A percentile compares a stretch with the other conserved stretches of the same genome.
Evolutionary conservation across 2,329 filamentous ascomycete genomes (phyloP).

Genomic region (Bipolaris victoriae): DNA sequence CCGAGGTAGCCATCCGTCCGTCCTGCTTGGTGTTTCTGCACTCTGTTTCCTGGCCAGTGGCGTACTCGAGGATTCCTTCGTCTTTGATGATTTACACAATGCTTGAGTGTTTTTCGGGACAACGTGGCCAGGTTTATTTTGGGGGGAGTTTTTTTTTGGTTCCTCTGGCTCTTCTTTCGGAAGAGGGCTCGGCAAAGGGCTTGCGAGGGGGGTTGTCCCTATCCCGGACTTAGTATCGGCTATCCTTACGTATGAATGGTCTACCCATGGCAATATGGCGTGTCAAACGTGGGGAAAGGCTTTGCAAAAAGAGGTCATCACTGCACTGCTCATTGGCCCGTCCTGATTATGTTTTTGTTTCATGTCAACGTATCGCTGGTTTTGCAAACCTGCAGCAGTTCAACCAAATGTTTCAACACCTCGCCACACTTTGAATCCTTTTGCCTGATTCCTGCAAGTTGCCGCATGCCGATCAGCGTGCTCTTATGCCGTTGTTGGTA

Average conservation of each 20-base stretch:
- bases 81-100: conserved; percentile 27
- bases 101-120: conserved; percentile 18
- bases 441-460: conserved; percentile 25
- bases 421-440: conserved; percentile 25
- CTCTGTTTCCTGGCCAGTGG: conserved; percentile 30
- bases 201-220: conserved; percentile 16
- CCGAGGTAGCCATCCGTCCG: conserved; percentile 38
- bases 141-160: conserved; percentile 14
- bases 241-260: conserved; percentile 32
- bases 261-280: conserved; percentile 25
- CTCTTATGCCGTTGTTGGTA: conserved; percentile 27
- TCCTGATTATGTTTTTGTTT: conserved; percentile 31
- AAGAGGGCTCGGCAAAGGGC: conserved; percentile 22
- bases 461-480: conserved; percentile 30
- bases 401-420: conserved; percentile 33
- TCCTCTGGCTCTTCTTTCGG: conserved; percentile 4
- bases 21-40: conserved; percentile 35
- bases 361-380: conserved; percentile 30
- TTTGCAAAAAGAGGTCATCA: conserved; percentile 19
- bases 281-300: conserved; percentile 25
- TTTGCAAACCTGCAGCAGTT: conserved; percentile 36
- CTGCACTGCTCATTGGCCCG: conserved; percentile 30
- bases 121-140: conserved; percentile 13
- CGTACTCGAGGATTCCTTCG: conserved; percentile 28
- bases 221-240: conserved; percentile 29